phyloP scores from a whole-genome alignment of 78 protist genomes.

The Monocercomonoides exilis region DNA sequence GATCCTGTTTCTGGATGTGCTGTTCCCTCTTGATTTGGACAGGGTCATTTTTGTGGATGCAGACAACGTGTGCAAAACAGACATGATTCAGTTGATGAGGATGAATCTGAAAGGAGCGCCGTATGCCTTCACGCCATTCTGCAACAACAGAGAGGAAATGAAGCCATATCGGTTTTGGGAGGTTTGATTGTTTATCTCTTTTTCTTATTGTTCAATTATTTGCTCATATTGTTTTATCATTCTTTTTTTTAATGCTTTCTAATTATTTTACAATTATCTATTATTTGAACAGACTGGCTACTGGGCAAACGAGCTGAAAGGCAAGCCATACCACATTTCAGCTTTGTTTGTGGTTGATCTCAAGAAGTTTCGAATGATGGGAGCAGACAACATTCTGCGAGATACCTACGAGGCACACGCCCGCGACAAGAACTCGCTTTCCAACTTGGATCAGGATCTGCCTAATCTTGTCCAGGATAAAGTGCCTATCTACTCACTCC shows the following conservation, averaged over 20 bases:
- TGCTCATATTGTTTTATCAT: too few species aligned
- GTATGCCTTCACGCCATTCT: slow-evolving; percentile 34
- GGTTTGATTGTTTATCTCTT: not conserved
- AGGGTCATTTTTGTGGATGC: slow-evolving; percentile 34
- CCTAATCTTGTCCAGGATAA: not conserved
- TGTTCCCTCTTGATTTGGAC: slow-evolving; percentile 24
- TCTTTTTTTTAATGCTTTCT: too few species aligned
- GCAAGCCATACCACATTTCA: slow-evolving; percentile 20
- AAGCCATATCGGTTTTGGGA: slow-evolving; percentile 18
- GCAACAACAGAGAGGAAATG: slow-evolving; percentile 12
- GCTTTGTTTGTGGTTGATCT: slow-evolving; percentile 21
- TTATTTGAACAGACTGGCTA: not conserved
- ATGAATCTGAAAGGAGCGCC: slow-evolving; percentile 2
- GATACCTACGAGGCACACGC: not conserved
- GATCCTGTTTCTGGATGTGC: slow-evolving; percentile 39
- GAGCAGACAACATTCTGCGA: not conserved
- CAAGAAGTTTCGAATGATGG: not conserved
- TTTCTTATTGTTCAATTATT: too few species aligned
- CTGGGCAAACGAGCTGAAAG: slow-evolving; percentile 3
- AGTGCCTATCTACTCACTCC: not conserved
- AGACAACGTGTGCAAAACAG: slow-evolving; percentile 21
- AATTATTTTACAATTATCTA: too few species aligned
- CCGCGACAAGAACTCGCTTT: not conserved
- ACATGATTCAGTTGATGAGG: not conserved
- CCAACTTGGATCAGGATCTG: slow-evolving; percentile 27